Base-by-base conservation (phyloP, 2,329 filamentous ascomycete species). In the Lachnellula cervina region DNA sequence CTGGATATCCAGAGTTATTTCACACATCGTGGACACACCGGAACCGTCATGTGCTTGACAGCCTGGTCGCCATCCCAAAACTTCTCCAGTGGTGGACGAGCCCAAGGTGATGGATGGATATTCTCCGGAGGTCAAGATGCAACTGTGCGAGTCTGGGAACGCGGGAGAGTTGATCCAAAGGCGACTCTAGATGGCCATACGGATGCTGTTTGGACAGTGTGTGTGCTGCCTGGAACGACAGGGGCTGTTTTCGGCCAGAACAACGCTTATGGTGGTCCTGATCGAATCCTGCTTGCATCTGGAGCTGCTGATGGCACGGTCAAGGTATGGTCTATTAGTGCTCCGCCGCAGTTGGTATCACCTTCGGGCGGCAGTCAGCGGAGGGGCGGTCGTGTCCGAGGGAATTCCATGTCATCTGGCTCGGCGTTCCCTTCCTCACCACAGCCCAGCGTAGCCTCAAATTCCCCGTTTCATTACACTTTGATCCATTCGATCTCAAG, bases 121-220 rank as follows among this genome's bases (percentile, higher is more conserved):
- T 99, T 99, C 72, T 97, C 93, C 5, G 94, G 94, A 58, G 94
- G 94, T 4, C 91, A 97, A 70, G 94, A 99, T 72, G 85, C 89
- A 17, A 96, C 90, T 6, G 86, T 99, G 38, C 84, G 92, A 32
- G 91, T 99, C 0, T 99, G 94, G 94, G 93, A 99, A 72, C 84
- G 92, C 50, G 93, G 93, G 28, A 80, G 93, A 47, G 90, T 99
- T 34, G 94, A 97, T 69, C 91, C 94, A 7, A 97, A 97, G 72
- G 91, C 91, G 2, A 96, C 91, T 0, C 78, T 99, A 4, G 90
- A 97, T 63, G 93, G 92, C 0, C 94, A 97, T 68, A 96, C 88
- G 0, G 94, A 99, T 76, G 90, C 92, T 4, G 90, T 99, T 4
- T 99, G 94, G 94, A 87, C 91, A 2, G 81, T 99, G 2, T 97